Conservation (phyloP, 148 eudicot species). For the Cornus suecica region DNA sequence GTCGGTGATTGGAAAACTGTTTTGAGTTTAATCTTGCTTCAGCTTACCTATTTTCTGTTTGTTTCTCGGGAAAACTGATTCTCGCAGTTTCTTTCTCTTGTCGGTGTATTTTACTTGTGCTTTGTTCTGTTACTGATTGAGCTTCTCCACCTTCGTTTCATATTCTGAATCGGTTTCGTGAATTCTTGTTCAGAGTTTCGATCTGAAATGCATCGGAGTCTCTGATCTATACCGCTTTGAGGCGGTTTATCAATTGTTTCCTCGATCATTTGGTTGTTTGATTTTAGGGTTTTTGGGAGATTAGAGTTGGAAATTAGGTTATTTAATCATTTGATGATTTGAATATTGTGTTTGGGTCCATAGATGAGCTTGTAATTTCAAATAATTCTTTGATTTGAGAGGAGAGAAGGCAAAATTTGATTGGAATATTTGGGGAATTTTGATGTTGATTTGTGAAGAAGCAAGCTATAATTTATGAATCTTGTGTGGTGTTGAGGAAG, state of each 20-base stretch:
- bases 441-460: not conserved
- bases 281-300: not conserved
- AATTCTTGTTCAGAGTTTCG: not conserved
- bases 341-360: not conserved
- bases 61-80: not conserved
- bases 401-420: not conserved
- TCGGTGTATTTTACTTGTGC: too few species aligned
- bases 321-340: too few species aligned
- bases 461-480: not conserved
- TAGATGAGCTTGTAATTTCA: not conserved
- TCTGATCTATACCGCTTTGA: not conserved
- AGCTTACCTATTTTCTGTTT: too few species aligned
- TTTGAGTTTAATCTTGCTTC: too few species aligned
- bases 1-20: not conserved
- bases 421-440: not conserved
- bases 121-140: too few species aligned
- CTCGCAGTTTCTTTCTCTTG: too few species aligned
- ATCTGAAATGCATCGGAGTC: not conserved
- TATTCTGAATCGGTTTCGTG: not conserved
- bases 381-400: not conserved
- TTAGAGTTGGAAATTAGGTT: not conserved
- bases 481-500: not conserved
- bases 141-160: not conserved
- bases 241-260: not conserved
- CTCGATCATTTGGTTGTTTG: not conserved